Evolutionary conservation across 306 rosid species (phyloP).

Genomic region (Hippophae gyantsensis): DNA sequence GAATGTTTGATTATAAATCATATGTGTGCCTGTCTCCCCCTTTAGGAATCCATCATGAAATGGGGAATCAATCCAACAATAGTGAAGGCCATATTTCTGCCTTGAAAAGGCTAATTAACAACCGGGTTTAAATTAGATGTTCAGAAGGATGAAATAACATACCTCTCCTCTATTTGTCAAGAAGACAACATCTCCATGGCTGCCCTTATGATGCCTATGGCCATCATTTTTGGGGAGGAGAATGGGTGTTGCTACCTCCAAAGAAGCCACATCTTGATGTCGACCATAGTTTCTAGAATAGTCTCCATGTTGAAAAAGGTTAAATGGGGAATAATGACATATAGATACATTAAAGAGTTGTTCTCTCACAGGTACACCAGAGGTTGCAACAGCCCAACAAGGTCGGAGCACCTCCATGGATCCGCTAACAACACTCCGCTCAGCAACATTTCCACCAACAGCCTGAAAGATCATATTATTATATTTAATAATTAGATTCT

Average conservation of each 20-base stretch:
- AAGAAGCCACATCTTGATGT: slow-evolving; percentile 50
- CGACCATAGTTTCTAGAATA: slow-evolving; percentile 57
- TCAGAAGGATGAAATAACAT: slow-evolving; percentile 17
- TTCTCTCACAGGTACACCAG: slow-evolving; percentile 90
- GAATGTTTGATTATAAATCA: too few relatives aligned
- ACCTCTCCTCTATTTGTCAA: slow-evolving; percentile 99
- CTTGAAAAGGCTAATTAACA: not conserved
- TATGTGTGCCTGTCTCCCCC: too few relatives aligned
- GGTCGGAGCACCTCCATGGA: slow-evolving; percentile 96
- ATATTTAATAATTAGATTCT: not conserved
- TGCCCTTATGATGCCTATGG: slow-evolving; percentile 89
- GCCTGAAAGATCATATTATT: slow-evolving; percentile 45
- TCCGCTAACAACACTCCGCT: slow-evolving; percentile 89
- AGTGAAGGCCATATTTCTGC: too few relatives aligned
- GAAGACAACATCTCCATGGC: slow-evolving; percentile 94
- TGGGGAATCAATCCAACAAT: too few relatives aligned
- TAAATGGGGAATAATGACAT: slow-evolving; percentile 75
- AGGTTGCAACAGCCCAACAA: slow-evolving; percentile 98
- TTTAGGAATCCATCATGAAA: too few relatives aligned
- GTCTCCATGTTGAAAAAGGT: slow-evolving; percentile 87
- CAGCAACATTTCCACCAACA: slow-evolving; percentile 98
- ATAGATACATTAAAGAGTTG: slow-evolving; percentile 93
- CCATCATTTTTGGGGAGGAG: slow-evolving; percentile 84
- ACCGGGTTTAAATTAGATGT: slow-evolving; percentile 4
- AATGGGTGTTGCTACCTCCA: slow-evolving; percentile 94